These are phyloP conservation scores for Teunomyces lycoperdinae DNA, from an alignment of 805 yeast genomes.

Conservation along the genomic window DNA sequence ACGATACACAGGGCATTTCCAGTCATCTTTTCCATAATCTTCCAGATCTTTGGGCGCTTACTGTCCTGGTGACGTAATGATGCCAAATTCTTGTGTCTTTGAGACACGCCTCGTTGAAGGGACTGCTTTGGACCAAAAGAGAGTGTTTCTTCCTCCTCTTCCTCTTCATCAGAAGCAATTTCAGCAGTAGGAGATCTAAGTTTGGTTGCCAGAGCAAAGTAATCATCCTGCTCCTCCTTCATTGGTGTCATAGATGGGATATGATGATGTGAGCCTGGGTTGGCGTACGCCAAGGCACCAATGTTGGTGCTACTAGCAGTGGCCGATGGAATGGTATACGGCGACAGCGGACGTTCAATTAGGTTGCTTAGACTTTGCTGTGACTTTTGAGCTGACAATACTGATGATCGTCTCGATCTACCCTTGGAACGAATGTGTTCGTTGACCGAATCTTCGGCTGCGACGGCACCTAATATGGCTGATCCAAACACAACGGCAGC, in stretches of 20 bases:
- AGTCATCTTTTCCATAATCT: conserved; percentile 78
- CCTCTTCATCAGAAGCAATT: conserved; percentile 32
- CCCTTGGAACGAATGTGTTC: conserved; percentile 34
- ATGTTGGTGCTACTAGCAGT: conserved; percentile 64
- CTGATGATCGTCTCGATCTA: conserved; percentile 34
- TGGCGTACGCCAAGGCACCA: conserved; percentile 45
- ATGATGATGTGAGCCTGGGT: conserved; percentile 26
- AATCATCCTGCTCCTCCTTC: conserved; percentile 37
- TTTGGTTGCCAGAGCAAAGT: conserved; percentile 34
- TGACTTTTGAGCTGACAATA: conserved; percentile 28
- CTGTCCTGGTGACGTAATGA: conserved; percentile 14
- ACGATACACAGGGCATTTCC: conserved; percentile 77
- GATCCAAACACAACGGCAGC: conserved; percentile 97
- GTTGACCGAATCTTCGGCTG: conserved; percentile 62
- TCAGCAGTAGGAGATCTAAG: background rate
- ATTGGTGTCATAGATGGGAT: conserved; percentile 37
- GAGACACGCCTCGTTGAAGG: conserved; percentile 51
- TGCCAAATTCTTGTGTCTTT: conserved; percentile 37
- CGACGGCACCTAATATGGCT: conserved; percentile 92
- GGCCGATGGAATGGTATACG: conserved; percentile 80
- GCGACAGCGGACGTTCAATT: conserved; percentile 45
- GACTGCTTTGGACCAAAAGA: conserved; percentile 60
- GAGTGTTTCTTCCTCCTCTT: conserved; percentile 49
- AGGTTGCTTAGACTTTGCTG: conserved; percentile 25
- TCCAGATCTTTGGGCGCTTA: conserved; percentile 74